Percentiles rank a stretch among this genome's conserved stretches.
phyloP scores from a whole-genome alignment of 1,284 basidiomycete genomes.

The Stereum hirsutum region DNA sequence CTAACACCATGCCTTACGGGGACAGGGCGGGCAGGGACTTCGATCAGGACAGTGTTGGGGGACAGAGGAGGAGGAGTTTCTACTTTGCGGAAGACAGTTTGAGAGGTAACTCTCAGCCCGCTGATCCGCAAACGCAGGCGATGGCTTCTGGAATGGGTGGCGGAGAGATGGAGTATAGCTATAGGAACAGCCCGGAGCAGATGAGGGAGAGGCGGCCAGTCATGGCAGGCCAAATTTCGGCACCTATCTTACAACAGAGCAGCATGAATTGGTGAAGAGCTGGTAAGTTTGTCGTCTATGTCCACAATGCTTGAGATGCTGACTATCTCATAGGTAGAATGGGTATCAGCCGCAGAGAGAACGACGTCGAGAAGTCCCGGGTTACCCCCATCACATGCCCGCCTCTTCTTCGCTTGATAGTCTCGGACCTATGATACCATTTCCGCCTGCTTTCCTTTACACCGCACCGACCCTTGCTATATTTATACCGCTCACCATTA shows the following conservation, averaged over 20 bases:
- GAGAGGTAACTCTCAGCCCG: constrained; percentile 27
- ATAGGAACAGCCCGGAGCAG: constrained; percentile 16
- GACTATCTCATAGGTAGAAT: neutral
- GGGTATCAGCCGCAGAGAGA: neutral
- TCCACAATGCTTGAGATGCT: neutral
- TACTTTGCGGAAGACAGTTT: constrained; percentile 79
- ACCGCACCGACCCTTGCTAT: neutral
- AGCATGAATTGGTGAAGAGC: constrained; percentile 47
- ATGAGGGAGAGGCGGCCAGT: constrained; percentile 47
- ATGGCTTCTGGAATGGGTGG: neutral
- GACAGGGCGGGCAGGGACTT: constrained; percentile 39
- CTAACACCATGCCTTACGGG: constrained; percentile 10
- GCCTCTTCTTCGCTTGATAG: no score
- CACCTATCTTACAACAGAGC: constrained; percentile 59
- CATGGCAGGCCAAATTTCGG: constrained; percentile 45
- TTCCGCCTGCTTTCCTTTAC: neutral
- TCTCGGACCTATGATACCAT: constrained; percentile 4
- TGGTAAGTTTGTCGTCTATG: constrained; percentile 27
- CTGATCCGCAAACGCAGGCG: neutral
- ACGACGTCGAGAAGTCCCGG: neutral
- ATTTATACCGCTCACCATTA: neutral
- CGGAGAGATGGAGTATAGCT: constrained; percentile 18
- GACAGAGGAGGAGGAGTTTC: constrained; percentile 63
- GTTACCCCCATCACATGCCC: neutral
- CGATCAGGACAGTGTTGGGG: constrained; percentile 65